Conservation (phyloP, 345 rosid species). For the Brassica juncea region DNA sequence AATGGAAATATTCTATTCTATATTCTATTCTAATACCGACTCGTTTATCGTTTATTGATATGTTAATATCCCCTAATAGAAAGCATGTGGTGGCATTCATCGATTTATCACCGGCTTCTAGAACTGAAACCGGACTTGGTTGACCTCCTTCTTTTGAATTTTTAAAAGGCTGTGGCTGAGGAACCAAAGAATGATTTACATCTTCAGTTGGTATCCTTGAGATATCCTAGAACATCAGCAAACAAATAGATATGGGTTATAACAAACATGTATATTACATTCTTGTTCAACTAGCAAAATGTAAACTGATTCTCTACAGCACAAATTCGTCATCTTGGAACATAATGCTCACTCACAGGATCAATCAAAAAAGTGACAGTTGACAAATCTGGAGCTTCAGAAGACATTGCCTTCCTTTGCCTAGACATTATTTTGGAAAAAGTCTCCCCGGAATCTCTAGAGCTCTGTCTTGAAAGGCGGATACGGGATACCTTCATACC, state of each 20-base stretch:
- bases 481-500: conserved; percentile 16
- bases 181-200: neutral
- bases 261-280: neutral
- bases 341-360: conserved; percentile 40
- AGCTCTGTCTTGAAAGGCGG: no score
- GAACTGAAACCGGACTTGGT: neutral
- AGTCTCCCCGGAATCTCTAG: conserved; percentile 47
- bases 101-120: neutral
- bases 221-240: neutral
- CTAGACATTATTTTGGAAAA: conserved; percentile 62
- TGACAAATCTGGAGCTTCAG: conserved; percentile 44
- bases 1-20: no score
- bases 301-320: neutral
- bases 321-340: conserved; percentile 42
- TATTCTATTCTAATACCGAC: no score
- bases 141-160: neutral
- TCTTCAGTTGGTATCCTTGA: neutral
- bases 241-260: neutral
- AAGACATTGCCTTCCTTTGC: conserved; percentile 51
- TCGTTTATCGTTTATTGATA: no score
- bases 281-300: neutral
- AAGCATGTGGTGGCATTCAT: neutral
- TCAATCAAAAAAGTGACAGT: conserved; percentile 39
- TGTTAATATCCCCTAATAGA: neutral
- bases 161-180: neutral